Evolutionary conservation across 441 rosid species (phyloP), one percentile per base, ranked within the genome.

Genomic region (Rhodomyrtus psidioides): DNA sequence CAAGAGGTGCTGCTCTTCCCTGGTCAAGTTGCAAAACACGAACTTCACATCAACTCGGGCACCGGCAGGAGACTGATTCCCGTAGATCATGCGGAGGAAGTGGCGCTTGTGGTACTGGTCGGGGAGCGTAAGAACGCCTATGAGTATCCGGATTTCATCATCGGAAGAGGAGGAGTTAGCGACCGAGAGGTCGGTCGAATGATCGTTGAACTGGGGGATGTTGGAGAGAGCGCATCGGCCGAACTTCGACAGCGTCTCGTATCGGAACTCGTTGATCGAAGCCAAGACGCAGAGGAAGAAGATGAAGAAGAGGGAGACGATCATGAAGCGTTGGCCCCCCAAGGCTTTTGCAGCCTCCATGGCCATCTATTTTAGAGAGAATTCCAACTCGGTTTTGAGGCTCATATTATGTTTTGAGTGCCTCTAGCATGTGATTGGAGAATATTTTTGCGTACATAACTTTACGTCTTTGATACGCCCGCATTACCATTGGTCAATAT

Each of bases 21-120:
- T 96, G 6, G 98, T 94, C 24, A 96, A 89, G 87, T 94, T 96
- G 89, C 99, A 96, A 21, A 96, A 95, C 62, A 96, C 98, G 42
- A 96, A 96, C 93, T 93, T 94, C 28, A 96, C 92, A 60, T 96
- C 98, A n/a, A 96, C 84, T 88, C 89, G 88, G 14, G 92, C 94
- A 3, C 93, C 93, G 4, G 9, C 57, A 0, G 89, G 39, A 17
- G 83, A 82, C 53, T 95, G 98, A 6, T 93, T 91, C 9, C 97
- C 95, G 74, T 94, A 96, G 84, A 96, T 88, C 53, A 95, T 83
- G 39, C 98, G 94, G 13, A 95, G 89, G 81, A 94, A 93, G 88
- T 95, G 91, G 6, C 99, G 93, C 9, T 95, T 94, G 2, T 83
- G 90, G 90, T 95, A 95, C 60, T 94, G 96, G 70, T 96, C 96